Evolutionary conservation across 169 alveolate genomes (phyloP).

Genomic region (Cryptosporidium canis): DNA sequence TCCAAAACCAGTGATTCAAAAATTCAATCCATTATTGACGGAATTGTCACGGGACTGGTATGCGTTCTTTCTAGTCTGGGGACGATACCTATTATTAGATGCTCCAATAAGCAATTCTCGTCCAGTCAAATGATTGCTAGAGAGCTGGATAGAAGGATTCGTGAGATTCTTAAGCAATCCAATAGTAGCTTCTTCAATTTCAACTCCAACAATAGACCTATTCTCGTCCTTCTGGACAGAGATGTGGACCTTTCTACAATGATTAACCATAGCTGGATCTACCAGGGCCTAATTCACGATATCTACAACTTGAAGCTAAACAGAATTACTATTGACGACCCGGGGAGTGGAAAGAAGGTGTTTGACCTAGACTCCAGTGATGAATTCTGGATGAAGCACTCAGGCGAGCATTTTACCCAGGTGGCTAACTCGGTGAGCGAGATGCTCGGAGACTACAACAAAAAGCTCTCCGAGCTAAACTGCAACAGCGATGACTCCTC

Average conservation of each 20-base stretch:
- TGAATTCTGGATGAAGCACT: conserved; percentile 75
- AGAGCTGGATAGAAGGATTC: conserved; percentile 79
- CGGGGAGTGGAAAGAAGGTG: conserved; percentile 28
- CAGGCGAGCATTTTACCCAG: conserved; percentile 75
- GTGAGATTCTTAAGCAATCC: conserved; percentile 76
- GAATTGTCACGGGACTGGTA: conserved; percentile 80
- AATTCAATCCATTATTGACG: conserved; percentile 73
- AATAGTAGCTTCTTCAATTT: conserved; percentile 74
- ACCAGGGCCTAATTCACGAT: conserved; percentile 87
- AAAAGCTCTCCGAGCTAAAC: conserved; percentile 50
- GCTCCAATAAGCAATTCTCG: conserved; percentile 78
- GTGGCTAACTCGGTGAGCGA: conserved; percentile 78
- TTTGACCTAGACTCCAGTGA: conserved; percentile 74
- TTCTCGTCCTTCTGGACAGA: conserved; percentile 82
- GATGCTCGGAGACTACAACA: conserved; percentile 74
- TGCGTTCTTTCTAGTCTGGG: conserved; percentile 84
- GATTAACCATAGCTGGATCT: conserved; percentile 90
- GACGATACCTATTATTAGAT: conserved; percentile 82
- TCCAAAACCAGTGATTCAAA: conserved; percentile 70
- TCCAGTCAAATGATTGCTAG: conserved; percentile 84
- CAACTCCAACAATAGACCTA: conserved; percentile 81
- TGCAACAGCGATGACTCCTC: conserved; percentile 49
- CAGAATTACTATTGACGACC: conserved; percentile 76
- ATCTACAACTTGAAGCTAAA: conserved; percentile 81
- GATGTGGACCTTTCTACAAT: conserved; percentile 84